These are phyloP conservation scores for Scopulariopsis brevicaulis DNA, from an alignment of 2,329 filamentous ascomycete species.

Conservation along the genomic window DNA sequence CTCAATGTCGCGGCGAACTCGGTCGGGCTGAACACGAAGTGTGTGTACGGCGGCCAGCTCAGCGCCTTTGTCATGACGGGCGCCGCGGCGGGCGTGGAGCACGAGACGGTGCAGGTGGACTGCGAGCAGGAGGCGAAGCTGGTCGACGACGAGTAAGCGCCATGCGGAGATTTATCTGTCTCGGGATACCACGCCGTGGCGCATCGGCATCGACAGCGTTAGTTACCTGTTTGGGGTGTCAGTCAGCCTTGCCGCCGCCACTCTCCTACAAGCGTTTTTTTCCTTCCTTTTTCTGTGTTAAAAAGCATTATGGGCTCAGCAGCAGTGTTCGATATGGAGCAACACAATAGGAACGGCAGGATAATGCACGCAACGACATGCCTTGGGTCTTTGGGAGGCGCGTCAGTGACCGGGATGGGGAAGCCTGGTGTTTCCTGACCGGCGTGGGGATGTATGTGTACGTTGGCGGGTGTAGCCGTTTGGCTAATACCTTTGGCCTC, in stretches of 20 bases:
- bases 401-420: background rate
- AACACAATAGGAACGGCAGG: too few relatives aligned
- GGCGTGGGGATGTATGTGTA: too few relatives aligned
- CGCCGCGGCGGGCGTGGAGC: conserved; percentile 16
- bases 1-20: conserved; percentile 53
- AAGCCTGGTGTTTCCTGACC: background rate
- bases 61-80: conserved; percentile 66
- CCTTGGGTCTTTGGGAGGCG: background rate
- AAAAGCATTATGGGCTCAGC: background rate
- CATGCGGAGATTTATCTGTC: too few relatives aligned
- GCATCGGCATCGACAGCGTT: too few relatives aligned
- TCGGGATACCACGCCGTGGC: too few relatives aligned
- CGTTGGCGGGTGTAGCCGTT: too few relatives aligned
- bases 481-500: too few relatives aligned
- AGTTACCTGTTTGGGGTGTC: too few relatives aligned
- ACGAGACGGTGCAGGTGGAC: conserved; percentile 14
- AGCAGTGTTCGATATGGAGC: background rate
- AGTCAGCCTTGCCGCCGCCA: background rate
- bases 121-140: conserved; percentile 17
- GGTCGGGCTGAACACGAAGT: conserved; percentile 78
- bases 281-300: background rate
- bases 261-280: background rate
- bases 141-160: conserved; percentile 1
- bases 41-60: conserved; percentile 63
- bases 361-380: background rate